Evolutionary conservation across 768 basidiomycete genomes (phyloP).

Genomic region (Lactifluus volemus): DNA sequence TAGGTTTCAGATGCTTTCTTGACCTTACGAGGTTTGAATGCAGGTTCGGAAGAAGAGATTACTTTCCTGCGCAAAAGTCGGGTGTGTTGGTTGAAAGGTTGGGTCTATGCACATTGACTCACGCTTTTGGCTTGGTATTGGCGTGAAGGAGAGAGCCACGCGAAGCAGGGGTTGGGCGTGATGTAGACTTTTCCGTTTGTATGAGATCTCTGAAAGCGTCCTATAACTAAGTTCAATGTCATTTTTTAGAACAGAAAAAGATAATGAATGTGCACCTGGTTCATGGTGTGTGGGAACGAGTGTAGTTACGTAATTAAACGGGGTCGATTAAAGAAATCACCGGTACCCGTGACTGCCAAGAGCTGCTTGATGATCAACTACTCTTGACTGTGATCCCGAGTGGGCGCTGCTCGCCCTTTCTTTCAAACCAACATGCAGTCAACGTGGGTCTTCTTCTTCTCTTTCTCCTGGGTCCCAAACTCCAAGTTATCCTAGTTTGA

Average conservation of each 20-base stretch:
- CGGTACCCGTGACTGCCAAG: too few relatives aligned
- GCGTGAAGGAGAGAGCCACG: constrained; percentile 29
- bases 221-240: constrained; percentile 25
- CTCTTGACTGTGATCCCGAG: too few relatives aligned
- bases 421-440: background rate
- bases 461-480: background rate
- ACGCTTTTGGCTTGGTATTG: constrained; percentile 18
- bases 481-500: background rate
- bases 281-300: background rate
- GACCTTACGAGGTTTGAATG: constrained; percentile 77
- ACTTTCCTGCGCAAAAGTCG: constrained; percentile 32
- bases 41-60: constrained; percentile 44
- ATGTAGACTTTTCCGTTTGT: constrained; percentile 26
- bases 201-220: constrained; percentile 53
- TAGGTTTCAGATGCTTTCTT: constrained; percentile 48
- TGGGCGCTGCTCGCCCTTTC: background rate
- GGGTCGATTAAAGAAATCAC: too few relatives aligned
- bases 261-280: constrained; percentile 13
- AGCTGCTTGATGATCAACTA: too few relatives aligned
- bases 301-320: background rate
- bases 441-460: background rate
- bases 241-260: background rate
- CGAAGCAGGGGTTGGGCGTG: constrained; percentile 22
- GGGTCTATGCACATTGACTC: background rate
- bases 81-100: background rate